These are phyloP conservation scores for Leptographium lundbergii DNA, from an alignment of 2,329 filamentous ascomycete species.

Conservation along the genomic window DNA sequence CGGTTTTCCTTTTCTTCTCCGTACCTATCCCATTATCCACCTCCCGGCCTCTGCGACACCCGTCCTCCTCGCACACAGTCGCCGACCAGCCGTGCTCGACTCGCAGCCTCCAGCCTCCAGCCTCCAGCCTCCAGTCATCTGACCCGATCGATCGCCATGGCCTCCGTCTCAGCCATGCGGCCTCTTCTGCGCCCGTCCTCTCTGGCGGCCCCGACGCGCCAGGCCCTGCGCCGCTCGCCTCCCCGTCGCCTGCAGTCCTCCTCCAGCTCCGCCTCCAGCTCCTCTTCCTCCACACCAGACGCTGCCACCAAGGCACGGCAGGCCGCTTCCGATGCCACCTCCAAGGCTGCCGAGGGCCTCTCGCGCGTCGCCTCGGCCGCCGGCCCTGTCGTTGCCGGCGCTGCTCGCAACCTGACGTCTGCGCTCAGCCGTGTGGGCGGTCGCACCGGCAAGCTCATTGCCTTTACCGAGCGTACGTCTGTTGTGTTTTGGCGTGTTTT, in stretches of 20 bases:
- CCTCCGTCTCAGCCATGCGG: slow-evolving; percentile 16
- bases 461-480: slow-evolving; percentile 76
- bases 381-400: slow-evolving; percentile 62
- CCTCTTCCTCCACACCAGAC: slow-evolving; percentile 30
- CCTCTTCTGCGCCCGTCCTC: slow-evolving; percentile 33
- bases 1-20: neutral
- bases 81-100: no score
- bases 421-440: slow-evolving; percentile 70
- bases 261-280: slow-evolving; percentile 26
- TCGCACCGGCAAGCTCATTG: slow-evolving; percentile 65
- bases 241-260: slow-evolving; percentile 51
- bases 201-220: slow-evolving; percentile 18
- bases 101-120: no score
- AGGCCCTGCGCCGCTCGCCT: slow-evolving; percentile 19
- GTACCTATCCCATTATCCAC: neutral
- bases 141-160: neutral
- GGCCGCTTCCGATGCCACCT: slow-evolving; percentile 26
- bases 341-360: slow-evolving; percentile 45
- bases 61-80: neutral
- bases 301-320: slow-evolving; percentile 29
- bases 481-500: neutral
- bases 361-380: slow-evolving; percentile 60
- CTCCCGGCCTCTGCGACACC: no score
- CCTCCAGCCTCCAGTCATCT: no score
- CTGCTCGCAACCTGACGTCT: slow-evolving; percentile 52